Conservation (phyloP, 2,329 filamentous ascomycete species). For the Coniella lustricola region DNA sequence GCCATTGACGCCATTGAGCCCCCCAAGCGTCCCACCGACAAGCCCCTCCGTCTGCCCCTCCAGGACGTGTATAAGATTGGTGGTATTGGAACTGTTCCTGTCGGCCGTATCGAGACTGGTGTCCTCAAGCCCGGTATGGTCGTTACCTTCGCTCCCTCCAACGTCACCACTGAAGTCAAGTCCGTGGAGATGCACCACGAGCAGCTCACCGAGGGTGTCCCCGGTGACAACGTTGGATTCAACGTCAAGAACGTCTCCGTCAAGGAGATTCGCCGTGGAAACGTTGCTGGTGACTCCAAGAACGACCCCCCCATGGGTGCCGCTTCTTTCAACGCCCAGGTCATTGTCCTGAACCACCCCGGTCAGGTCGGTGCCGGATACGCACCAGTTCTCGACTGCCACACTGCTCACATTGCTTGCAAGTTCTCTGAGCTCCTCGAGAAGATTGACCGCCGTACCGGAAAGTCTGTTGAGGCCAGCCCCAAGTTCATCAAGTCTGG, state of each 20-base stretch:
- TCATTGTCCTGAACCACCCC: slow-evolving; percentile 99
- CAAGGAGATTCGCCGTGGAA: slow-evolving; percentile 99
- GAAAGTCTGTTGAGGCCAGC: slow-evolving; percentile 83
- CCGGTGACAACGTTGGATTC: slow-evolving; percentile 99
- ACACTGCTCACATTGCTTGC: slow-evolving; percentile 99
- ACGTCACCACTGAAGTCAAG: slow-evolving; percentile 99
- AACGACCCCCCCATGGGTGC: slow-evolving; percentile 88
- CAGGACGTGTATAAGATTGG: slow-evolving; percentile 99
- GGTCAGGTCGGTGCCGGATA: slow-evolving; percentile 99
- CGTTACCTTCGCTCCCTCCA: slow-evolving; percentile 96
- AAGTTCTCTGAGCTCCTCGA: slow-evolving; percentile 99
- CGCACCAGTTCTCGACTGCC: slow-evolving; percentile 98
- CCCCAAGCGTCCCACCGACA: slow-evolving; percentile 90
- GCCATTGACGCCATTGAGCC: slow-evolving; percentile 95
- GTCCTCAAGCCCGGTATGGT: slow-evolving; percentile 85
- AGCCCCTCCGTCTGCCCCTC: slow-evolving; percentile 99
- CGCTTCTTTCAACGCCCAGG: slow-evolving; percentile 98
- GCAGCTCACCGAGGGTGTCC: slow-evolving; percentile 89
- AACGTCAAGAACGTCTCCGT: slow-evolving; percentile 99
- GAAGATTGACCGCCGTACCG: slow-evolving; percentile 99
- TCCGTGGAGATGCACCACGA: slow-evolving; percentile 99
- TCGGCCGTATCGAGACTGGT: slow-evolving; percentile 99
- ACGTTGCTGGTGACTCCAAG: slow-evolving; percentile 99
- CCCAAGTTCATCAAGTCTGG: slow-evolving; percentile 99
- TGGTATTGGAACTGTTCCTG: slow-evolving; percentile 99